Percentiles rank a stretch among this genome's conserved stretches.
phyloP scores from a whole-genome alignment of 768 basidiomycete species.

The Panaeolus cyanescens region DNA sequence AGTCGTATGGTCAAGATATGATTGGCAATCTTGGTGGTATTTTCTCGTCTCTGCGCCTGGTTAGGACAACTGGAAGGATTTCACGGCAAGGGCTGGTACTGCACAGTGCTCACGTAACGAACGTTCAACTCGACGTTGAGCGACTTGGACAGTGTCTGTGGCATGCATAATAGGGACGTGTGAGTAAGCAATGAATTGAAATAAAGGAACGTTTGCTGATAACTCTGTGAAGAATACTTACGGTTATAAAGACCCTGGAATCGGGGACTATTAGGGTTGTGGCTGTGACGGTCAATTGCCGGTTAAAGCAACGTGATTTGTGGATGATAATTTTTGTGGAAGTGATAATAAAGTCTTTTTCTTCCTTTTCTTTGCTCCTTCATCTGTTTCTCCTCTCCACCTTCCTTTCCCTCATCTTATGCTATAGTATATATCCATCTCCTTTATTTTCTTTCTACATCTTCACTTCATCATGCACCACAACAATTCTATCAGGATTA shows the following conservation, averaged over 20 bases:
- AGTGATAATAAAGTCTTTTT: constrained; percentile 11
- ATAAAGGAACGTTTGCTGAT: neutral
- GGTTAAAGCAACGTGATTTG: constrained; percentile 34
- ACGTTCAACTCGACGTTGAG: neutral
- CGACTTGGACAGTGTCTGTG: neutral
- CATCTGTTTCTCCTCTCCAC: constrained; percentile 39
- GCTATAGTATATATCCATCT: constrained; percentile 34
- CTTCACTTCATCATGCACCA: constrained; percentile 57
- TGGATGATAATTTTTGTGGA: constrained; percentile 30
- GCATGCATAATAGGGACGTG: neutral
- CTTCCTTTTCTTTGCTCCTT: constrained; percentile 23
- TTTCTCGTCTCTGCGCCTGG: neutral
- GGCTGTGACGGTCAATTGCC: constrained; percentile 49
- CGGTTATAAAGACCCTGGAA: constrained; percentile 11
- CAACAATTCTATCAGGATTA: constrained; percentile 77
- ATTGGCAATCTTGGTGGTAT: neutral
- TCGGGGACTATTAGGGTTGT: constrained; percentile 24
- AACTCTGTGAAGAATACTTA: constrained; percentile 4
- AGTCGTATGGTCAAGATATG: neutral
- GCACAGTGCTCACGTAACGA: neutral
- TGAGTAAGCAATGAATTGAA: neutral
- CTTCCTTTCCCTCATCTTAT: constrained; percentile 28
- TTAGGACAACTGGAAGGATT: neutral
- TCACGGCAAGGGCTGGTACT: neutral
- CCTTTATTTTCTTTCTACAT: constrained; percentile 17